Conservation (phyloP, 139 green algal species). For the Tetradesmus lagerheimii region DNA sequence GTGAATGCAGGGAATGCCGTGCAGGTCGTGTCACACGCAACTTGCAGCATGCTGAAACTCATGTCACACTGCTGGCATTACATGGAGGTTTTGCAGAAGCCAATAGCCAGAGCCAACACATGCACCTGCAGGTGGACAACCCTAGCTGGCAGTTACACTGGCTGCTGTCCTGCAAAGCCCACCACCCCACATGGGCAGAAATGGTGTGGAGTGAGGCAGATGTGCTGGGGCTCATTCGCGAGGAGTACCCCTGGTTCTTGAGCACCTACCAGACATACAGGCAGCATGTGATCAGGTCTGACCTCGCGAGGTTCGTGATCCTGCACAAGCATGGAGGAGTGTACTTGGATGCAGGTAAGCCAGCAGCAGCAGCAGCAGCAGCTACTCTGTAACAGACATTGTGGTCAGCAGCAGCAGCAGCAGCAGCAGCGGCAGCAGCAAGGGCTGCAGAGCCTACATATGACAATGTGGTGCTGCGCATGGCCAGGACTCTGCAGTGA, state of each 20-base stretch:
- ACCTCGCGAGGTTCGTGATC: not conserved
- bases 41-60: not conserved
- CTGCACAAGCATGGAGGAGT: not conserved
- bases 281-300: not conserved
- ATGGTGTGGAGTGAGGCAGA: constrained; percentile 11
- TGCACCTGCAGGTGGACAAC: not conserved
- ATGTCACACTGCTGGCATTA: not conserved
- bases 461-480: not conserved
- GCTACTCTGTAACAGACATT: not conserved
- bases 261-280: constrained; percentile 2
- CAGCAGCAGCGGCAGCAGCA: not conserved
- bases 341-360: constrained; percentile 3
- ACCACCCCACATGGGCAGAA: not conserved
- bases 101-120: not conserved
- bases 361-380: not conserved
- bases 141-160: constrained; percentile 4
- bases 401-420: not conserved
- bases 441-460: too few relatives aligned
- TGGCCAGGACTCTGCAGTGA: not conserved
- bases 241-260: constrained; percentile 2
- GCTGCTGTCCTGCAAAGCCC: constrained; percentile 7
- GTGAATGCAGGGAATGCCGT: not conserved
- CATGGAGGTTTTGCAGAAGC: not conserved
- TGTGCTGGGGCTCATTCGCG: not conserved
- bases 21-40: not conserved